Conservation (phyloP, 106 monocot genomes). For the Phalaenopsis equestris region DNA sequence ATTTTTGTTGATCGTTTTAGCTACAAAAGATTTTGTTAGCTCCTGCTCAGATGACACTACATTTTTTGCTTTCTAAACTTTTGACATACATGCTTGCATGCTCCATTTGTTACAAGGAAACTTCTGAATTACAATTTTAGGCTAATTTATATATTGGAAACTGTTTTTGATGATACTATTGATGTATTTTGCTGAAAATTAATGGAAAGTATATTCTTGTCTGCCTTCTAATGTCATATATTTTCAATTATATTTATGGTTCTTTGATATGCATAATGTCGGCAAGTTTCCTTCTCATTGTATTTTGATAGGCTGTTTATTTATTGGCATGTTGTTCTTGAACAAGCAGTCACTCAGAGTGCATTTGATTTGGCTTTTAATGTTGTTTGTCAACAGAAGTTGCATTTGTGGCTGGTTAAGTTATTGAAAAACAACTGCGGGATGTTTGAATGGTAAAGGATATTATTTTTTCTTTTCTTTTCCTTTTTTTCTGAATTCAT, state of each 20-base stretch:
- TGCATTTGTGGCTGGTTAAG: background rate
- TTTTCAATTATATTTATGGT: background rate
- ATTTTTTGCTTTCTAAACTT: slow-evolving; percentile 2
- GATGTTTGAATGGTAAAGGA: background rate
- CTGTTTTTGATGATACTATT: background rate
- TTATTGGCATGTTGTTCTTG: background rate
- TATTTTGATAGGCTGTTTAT: background rate
- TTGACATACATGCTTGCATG: background rate
- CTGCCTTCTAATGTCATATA: background rate
- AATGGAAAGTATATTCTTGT: background rate
- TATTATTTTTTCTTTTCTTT: too few species aligned
- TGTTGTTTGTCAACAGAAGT: background rate
- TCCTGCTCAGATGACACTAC: background rate
- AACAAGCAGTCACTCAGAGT: background rate
- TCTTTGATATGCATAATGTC: background rate
- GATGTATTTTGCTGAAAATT: background rate
- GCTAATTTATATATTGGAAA: background rate
- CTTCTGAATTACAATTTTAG: background rate
- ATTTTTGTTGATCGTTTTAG: background rate
- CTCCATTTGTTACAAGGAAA: background rate
- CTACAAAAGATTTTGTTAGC: background rate
- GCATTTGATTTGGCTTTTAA: background rate
- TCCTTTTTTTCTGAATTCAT: background rate
- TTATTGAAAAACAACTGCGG: background rate
- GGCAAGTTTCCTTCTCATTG: background rate